Base-by-base conservation (phyloP, 2,329 filamentous ascomycete species). In the Ceratocystis colombiana region DNA sequence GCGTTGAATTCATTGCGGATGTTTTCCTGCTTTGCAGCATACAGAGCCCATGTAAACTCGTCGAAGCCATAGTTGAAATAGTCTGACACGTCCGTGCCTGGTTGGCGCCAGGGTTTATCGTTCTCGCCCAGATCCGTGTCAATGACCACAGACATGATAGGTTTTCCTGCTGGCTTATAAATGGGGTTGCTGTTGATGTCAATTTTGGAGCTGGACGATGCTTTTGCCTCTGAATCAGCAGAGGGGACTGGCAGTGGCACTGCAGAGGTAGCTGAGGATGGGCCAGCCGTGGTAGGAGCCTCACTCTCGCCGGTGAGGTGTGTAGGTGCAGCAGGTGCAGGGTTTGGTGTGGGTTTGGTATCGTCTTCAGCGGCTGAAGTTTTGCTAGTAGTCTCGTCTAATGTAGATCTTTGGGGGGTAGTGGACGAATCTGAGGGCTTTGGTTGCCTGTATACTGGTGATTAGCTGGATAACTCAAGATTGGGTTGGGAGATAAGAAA, bases 61-160 rank as follows among this genome's bases (percentile, higher is more conserved):
- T 97, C 93, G 73, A 97, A 97, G 67, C 93, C 93, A 76, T 97
- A 97, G 79, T 97, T 97, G 83, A 97, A 97, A 77, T 96, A 97
- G 75, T 99, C 94, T 68, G 89, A 94, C 65, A 96, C 85, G 72
- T 99, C 94, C 10, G 93, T 92, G 61, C 94, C 94, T 0, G 94
- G 94, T 70, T 92, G 87, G 57, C 94, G 87, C 94, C 94, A 99
- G 20, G 93, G 92, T 75, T 96, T 97, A 69, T 92, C 89, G 72
- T 91, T 90, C 6, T 89, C 87, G 46, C 85, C 82, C 22, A 92
- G 83, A 72, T 88, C 84, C 82, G 68, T 37, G 72, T 92, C 88
- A 70, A 91, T 88, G 73, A 88, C 88, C 62, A 90, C 78, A 68
- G 86, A 88, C 6, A 86, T 88, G 64, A 91, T 84, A 71, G 94